Conservation (phyloP, 2,329 filamentous ascomycete genomes). For the Colletotrichum filicis region DNA sequence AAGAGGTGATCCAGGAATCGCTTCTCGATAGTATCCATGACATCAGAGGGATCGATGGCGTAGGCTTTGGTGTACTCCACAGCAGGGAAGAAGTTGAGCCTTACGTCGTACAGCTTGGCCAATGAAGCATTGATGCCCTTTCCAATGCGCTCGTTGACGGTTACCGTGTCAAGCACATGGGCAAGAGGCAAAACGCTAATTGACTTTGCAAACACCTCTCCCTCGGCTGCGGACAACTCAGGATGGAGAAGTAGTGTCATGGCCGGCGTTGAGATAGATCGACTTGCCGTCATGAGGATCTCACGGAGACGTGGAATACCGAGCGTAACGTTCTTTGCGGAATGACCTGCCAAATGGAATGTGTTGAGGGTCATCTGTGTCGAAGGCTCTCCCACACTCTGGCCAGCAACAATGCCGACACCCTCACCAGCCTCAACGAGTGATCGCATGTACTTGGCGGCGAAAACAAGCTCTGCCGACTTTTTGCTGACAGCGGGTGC, state of each 20-base stretch:
- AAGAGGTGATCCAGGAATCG: conserved; percentile 81
- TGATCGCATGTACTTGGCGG: conserved; percentile 92
- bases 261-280: conserved; percentile 86
- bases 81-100: conserved; percentile 84
- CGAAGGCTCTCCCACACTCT: conserved; percentile 96
- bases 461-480: conserved; percentile 84
- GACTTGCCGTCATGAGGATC: conserved; percentile 97
- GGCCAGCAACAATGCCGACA: conserved; percentile 94
- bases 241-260: conserved; percentile 87
- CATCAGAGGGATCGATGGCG: conserved; percentile 81
- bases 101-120: conserved; percentile 87
- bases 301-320: conserved; percentile 97
- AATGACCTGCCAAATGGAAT: conserved; percentile 98
- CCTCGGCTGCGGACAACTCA: conserved; percentile 75
- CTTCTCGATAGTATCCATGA: conserved; percentile 81
- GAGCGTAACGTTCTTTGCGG: conserved; percentile 97
- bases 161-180: conserved; percentile 84
- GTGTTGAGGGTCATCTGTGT: conserved; percentile 99
- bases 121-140: conserved; percentile 74
- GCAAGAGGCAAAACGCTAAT: conserved; percentile 88
- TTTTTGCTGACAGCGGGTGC: conserved; percentile 65
- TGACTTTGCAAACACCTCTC: conserved; percentile 86
- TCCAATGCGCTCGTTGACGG: conserved; percentile 83
- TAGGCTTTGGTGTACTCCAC: conserved; percentile 89
- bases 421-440: conserved; percentile 95